Conservation (phyloP, 2,329 filamentous ascomycete species). For the Cladosporium sphaerospermum region DNA sequence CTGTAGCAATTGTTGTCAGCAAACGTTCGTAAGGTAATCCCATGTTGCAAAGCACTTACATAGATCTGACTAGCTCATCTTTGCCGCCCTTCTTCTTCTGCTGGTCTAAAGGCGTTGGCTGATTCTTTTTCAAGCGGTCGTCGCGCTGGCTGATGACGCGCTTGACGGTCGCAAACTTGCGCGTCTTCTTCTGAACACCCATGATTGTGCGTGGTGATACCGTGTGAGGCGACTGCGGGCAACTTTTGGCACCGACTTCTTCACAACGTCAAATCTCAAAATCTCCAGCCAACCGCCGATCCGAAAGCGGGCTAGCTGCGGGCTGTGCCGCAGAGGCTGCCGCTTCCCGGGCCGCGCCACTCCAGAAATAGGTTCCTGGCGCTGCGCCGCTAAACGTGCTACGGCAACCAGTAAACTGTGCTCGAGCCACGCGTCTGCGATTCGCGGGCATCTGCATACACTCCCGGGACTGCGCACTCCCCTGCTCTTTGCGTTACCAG, state of each 20-base stretch:
- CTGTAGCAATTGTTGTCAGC: conserved; percentile 15
- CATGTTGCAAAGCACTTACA: conserved; percentile 39
- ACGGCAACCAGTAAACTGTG: too few species aligned
- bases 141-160: conserved; percentile 77
- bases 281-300: neutral
- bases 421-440: too few species aligned
- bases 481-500: conserved; percentile 3
- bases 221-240: too few species aligned
- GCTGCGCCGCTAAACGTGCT: too few species aligned
- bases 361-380: too few species aligned
- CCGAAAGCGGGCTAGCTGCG: too few species aligned
- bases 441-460: too few species aligned
- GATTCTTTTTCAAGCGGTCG: conserved; percentile 75
- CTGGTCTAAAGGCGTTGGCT: conserved; percentile 56
- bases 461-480: neutral
- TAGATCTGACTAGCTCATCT: conserved; percentile 63
- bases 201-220: conserved; percentile 42
- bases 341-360: too few species aligned
- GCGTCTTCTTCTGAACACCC: conserved; percentile 83
- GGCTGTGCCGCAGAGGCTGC: too few species aligned
- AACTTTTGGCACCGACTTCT: neutral
- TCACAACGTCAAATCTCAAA: neutral
- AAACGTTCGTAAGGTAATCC: too few species aligned
- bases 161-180: conserved; percentile 85
- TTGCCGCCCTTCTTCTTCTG: conserved; percentile 52